These are phyloP conservation scores for Aureobasidium pullulans DNA, from an alignment of 2,329 filamentous ascomycete genomes.

Conservation along the genomic window DNA sequence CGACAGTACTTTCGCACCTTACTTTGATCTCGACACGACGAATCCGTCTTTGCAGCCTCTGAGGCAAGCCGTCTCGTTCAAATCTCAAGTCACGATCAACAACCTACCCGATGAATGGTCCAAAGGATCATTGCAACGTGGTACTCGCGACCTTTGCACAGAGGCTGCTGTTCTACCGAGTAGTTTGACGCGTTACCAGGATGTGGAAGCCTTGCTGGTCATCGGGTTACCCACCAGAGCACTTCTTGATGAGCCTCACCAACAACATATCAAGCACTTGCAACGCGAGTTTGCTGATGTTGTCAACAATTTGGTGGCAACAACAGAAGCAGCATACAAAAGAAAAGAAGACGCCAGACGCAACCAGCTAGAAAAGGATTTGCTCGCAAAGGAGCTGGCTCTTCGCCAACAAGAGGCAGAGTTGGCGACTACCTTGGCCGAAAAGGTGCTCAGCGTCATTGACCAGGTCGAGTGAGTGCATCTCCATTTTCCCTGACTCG, in stretches of 20 bases:
- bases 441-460: neutral
- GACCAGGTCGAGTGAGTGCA: neutral
- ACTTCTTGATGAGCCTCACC: conserved; percentile 1
- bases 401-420: conserved; percentile 10
- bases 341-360: neutral
- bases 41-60: neutral
- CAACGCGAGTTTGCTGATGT: conserved; percentile 13
- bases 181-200: neutral
- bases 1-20: neutral
- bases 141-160: neutral
- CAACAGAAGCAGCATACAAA: neutral
- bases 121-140: neutral
- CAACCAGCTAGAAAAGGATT: neutral
- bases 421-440: conserved; percentile 2
- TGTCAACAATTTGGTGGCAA: neutral
- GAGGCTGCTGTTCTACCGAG: neutral
- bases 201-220: conserved; percentile 9
- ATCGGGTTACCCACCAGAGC: conserved; percentile 11
- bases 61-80: neutral
- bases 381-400: neutral
- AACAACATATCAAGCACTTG: conserved; percentile 6
- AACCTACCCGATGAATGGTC: neutral
- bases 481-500: neutral
- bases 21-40: neutral
- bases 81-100: neutral